Evolutionary conservation across 176 grass and related monocot species (phyloP).

Genomic region (Avena atlantica): DNA sequence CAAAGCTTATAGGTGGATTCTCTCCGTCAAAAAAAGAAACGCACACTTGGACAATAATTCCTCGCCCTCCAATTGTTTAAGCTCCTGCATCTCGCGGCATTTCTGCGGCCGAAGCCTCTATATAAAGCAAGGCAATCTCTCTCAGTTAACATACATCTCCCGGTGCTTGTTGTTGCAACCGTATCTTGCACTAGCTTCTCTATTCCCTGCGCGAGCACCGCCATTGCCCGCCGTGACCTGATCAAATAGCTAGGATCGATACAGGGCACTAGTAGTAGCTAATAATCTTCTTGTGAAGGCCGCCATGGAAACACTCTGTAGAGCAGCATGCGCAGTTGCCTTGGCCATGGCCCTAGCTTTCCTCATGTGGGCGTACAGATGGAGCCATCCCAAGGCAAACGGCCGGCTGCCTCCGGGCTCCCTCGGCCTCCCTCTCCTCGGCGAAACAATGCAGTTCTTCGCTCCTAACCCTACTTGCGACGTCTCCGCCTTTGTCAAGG

Average conservation of each 20-base stretch:
- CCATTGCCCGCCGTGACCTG: conserved; percentile 24
- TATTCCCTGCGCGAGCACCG: conserved; percentile 14
- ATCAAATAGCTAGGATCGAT: background rate
- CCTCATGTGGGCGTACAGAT: conserved; percentile 51
- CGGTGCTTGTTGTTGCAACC: conserved; percentile 36
- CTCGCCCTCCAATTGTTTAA: conserved; percentile 32
- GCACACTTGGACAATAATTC: conserved; percentile 49
- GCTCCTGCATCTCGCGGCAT: background rate
- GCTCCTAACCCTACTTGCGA: conserved; percentile 57
- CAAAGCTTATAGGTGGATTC: too few species aligned
- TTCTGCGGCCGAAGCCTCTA: conserved; percentile 10
- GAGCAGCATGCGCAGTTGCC: conserved; percentile 35
- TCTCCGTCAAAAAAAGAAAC: conserved; percentile 21
- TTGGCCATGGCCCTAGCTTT: conserved; percentile 36
- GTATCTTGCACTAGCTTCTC: conserved; percentile 51
- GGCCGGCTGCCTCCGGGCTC: conserved; percentile 69
- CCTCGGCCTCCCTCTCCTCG: conserved; percentile 66
- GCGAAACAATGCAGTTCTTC: conserved; percentile 74
- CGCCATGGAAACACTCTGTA: conserved; percentile 38
- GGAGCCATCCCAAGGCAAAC: conserved; percentile 60
- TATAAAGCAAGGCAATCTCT: conserved; percentile 42
- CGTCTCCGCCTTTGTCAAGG: conserved; percentile 63
- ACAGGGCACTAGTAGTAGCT: too few species aligned
- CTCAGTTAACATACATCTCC: conserved; percentile 38
- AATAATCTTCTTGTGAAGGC: conserved; percentile 5